Conservation (phyloP, 257 asterid genomes). For the Knoxia roxburghii region DNA sequence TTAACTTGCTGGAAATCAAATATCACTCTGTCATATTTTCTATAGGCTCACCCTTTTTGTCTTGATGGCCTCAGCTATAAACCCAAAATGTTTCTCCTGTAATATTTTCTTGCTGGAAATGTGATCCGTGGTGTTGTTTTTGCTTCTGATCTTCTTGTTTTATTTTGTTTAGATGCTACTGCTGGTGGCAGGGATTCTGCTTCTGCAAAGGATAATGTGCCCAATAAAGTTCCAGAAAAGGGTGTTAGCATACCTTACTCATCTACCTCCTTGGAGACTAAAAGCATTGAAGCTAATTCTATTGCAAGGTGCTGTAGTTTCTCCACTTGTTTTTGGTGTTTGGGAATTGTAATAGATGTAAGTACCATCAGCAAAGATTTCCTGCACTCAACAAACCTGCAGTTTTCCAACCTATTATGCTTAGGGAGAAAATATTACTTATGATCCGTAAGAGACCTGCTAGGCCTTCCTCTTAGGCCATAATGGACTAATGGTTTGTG, state of each 20-base stretch:
- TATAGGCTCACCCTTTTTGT: not conserved
- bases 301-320: constrained; percentile 42
- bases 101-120: not conserved
- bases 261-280: constrained; percentile 40
- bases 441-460: not conserved
- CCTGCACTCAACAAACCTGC: not conserved
- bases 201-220: constrained; percentile 42
- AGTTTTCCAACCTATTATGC: not conserved
- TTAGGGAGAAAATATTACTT: not conserved
- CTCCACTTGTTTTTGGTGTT: not conserved
- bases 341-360: not conserved
- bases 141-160: constrained; percentile 13
- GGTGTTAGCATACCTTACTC: constrained; percentile 31
- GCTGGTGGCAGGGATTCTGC: constrained; percentile 56
- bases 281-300: constrained; percentile 39
- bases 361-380: not conserved
- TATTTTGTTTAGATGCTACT: constrained; percentile 43
- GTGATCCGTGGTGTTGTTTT: constrained; percentile 9
- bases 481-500: not conserved
- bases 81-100: not conserved
- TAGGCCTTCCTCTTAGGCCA: not conserved
- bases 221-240: constrained; percentile 40
- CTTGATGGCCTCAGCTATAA: not conserved
- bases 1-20: constrained; percentile 6
- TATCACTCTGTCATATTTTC: not conserved